Base-by-base conservation (phyloP, 805 yeast species). In the Ogataea zsoltii region DNA sequence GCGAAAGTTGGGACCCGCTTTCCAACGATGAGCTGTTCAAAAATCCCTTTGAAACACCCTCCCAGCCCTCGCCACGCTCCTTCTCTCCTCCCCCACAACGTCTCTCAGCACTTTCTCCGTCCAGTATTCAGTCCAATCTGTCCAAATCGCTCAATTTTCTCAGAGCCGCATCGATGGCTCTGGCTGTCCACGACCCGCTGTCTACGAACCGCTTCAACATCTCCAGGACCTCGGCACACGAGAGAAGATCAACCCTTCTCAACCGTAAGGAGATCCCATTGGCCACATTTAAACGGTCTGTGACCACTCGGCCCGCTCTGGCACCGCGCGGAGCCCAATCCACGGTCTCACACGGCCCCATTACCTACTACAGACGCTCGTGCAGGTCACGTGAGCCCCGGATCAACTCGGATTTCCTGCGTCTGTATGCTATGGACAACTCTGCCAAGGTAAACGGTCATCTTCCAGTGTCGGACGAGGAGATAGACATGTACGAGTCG, bases 401-500 rank as follows among this genome's bases (percentile, higher is more conserved):
- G 34, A 63, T 76, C 17, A 79, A 79, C 55, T 58, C 78, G 3
- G 59, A 64, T 23, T 79, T 77, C 45, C 60, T 79, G n/a, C 58
- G 76, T 32, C 56, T 74, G 17, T 79, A 78, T 52, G 75, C 83
- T 0, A 62, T 69, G 34, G 81, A 78, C 54, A 68, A 65, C 37
- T 60, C 67, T 10, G 74, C 36, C 53, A 79, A 47, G 41, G 50
- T 16, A 7, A 58, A 60, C 7, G 70, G 71, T 0, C 44, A 58
- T 1, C 56, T 70, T 3, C 69, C 69, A 7, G 61, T 63, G 33
- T 51, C 68, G 0, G 63, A 70, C n/a, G 58, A 57, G 3, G 70
- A 67, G 39, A 62, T 70, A 29, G 72, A 71, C 41, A 41, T 55
- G 4, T 65, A 56, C 28, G 63, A 60, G 43, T 50, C 50, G 25